These are phyloP conservation scores for Peronospora tabacina DNA, from an alignment of 352 stramenopile genomes.

Conservation along the genomic window DNA sequence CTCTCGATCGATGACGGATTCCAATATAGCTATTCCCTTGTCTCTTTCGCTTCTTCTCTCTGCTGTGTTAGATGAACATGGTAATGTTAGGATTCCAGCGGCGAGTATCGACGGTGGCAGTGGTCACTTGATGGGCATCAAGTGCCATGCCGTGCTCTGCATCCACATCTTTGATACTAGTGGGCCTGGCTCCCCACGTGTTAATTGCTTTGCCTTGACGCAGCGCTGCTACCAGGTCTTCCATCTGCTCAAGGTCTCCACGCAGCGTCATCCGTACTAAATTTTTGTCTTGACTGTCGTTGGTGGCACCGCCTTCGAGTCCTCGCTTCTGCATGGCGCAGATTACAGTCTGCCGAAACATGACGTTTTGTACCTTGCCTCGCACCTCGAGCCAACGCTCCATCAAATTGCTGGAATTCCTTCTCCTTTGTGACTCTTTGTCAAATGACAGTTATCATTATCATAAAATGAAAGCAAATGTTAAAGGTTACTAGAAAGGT, in stretches of 20 bases:
- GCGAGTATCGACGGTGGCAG: constrained; percentile 48
- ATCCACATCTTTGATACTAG: constrained; percentile 40
- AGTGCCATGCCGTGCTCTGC: constrained; percentile 26
- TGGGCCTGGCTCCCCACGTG: constrained; percentile 52
- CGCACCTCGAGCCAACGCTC: constrained; percentile 52
- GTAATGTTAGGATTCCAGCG: constrained; percentile 70
- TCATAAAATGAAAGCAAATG: constrained; percentile 20
- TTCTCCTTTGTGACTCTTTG: background rate
- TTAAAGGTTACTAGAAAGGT: constrained; percentile 28
- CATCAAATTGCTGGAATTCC: constrained; percentile 11
- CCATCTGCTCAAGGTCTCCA: constrained; percentile 31
- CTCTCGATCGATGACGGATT: background rate
- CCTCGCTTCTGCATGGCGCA: constrained; percentile 63
- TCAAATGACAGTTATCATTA: background rate
- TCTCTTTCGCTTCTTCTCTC: constrained; percentile 4
- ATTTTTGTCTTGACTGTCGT: constrained; percentile 46
- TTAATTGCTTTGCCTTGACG: constrained; percentile 46
- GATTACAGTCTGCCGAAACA: constrained; percentile 79
- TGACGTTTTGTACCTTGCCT: constrained; percentile 72
- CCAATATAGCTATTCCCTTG: constrained; percentile 23
- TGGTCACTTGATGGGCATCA: constrained; percentile 62
- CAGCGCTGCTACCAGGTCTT: constrained; percentile 44
- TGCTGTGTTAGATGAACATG: constrained; percentile 53
- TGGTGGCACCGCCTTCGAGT: constrained; percentile 53
- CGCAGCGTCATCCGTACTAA: constrained; percentile 58